These are phyloP conservation scores for Marchantia polymorpha DNA, from an alignment of 225 moss, liverwort and hornwort genomes.

Conservation along the genomic window DNA sequence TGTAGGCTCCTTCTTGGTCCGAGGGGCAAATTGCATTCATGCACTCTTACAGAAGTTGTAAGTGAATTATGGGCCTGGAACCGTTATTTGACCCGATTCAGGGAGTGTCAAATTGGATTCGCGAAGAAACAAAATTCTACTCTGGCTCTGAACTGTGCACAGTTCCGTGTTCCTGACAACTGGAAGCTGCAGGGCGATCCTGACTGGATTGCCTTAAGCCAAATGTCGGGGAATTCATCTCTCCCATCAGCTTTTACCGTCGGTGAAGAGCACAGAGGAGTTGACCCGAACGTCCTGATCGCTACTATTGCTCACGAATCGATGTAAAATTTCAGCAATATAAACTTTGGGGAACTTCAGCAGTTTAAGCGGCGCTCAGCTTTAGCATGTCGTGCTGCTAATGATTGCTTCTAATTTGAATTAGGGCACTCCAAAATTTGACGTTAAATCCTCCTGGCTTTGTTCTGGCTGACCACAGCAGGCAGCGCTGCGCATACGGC, in stretches of 20 bases:
- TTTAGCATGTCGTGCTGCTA: background rate
- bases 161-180: background rate
- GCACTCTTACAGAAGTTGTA: background rate
- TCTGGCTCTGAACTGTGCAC: background rate
- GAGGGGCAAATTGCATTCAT: background rate
- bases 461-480: no score
- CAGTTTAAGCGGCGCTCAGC: conserved; percentile 1
- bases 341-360: conserved; percentile 16
- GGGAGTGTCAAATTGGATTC: background rate
- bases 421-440: no score
- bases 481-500: no score
- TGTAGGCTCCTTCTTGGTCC: background rate
- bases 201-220: background rate
- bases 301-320: background rate
- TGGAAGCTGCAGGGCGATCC: background rate
- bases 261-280: background rate
- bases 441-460: no score
- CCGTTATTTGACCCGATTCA: background rate
- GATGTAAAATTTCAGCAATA: background rate
- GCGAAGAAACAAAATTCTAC: background rate
- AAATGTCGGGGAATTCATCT: conserved; percentile 1
- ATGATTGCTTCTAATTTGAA: background rate
- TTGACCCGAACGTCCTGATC: background rate
- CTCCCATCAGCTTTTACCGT: background rate
- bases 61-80: background rate